phyloP scores from a whole-genome alignment of 306 rosid genomes.

The Fragaria ananassa region DNA sequence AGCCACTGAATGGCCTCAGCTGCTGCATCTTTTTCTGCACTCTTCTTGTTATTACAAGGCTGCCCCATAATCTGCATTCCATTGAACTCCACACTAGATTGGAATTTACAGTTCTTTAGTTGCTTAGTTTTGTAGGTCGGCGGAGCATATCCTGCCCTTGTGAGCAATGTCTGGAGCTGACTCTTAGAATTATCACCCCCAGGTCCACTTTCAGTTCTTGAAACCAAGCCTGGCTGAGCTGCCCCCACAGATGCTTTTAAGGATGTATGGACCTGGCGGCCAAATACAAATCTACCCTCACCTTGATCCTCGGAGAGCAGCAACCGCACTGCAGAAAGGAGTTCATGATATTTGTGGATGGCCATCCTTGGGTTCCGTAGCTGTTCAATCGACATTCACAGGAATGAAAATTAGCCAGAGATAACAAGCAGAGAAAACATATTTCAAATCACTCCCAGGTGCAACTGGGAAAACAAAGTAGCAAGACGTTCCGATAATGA shows the following conservation, averaged over 20 bases:
- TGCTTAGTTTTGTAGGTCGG: constrained; percentile 73
- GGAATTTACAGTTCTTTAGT: constrained; percentile 61
- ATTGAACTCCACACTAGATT: constrained; percentile 64
- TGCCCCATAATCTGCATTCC: constrained; percentile 82
- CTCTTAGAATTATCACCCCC: constrained; percentile 98
- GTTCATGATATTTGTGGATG: constrained; percentile 55
- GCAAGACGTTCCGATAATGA: constrained; percentile 7
- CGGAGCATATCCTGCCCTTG: constrained; percentile 80
- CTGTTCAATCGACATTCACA: constrained; percentile 41
- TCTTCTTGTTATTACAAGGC: constrained; percentile 83
- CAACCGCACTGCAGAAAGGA: constrained; percentile 71
- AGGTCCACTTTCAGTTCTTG: constrained; percentile 95
- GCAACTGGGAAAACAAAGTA: background rate
- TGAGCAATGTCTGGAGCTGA: constrained; percentile 86
- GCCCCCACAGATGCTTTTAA: constrained; percentile 35
- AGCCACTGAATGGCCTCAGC: constrained; percentile 93
- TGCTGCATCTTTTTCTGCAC: constrained; percentile 94
- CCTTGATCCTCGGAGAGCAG: constrained; percentile 56
- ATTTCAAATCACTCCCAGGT: background rate
- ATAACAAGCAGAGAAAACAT: background rate
- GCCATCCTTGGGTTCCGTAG: constrained; percentile 68
- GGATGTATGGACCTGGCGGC: constrained; percentile 52
- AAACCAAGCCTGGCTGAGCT: constrained; percentile 47
- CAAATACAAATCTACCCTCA: constrained; percentile 73
- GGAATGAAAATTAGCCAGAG: constrained; percentile 12